Base-by-base conservation (phyloP, 2,329 filamentous ascomycete species). In the Alternaria sp. region DNA sequence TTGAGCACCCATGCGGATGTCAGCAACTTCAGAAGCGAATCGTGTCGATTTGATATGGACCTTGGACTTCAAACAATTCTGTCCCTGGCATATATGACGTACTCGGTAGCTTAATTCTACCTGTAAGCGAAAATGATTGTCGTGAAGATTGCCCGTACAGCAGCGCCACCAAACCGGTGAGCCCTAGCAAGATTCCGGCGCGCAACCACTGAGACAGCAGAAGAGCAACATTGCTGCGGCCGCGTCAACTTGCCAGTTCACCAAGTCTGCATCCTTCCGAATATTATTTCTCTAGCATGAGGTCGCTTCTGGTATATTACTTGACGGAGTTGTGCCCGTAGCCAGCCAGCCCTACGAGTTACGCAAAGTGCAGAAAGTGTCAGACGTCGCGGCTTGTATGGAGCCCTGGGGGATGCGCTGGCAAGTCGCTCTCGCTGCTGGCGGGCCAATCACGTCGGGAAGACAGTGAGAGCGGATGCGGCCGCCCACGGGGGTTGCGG, bases 381-480 rank as follows among this genome's bases (percentile, higher is more conserved):
- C 13, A 15, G 13, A 15, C 32, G 23, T 28, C 47, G 56, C 58
- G 52, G 67, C 53, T 62, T 65, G 63, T 59, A 52, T 70, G 63
- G 36, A 40, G 36, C 36, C 36, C 36, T 40, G 36, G 67, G 63
- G 52, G 69, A 75, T 76, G 74, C 71, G 74, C 61, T 76, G 74
- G 69, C 74, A 74, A 71, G 69, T 61, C 45, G 52, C 12, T 23
- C 17, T 50, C 51, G 4, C 23, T 6, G 32, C 15, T 17, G 13
- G 25, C 25, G n/a, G 49, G 65, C 70, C 66, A 72, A 73, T 71
- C 26, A 65, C 26, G 57, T 13, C 12, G 63, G 25, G n/a, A 15
- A 62, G 25, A 28, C 15, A 25, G 54, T 26, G 59, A 52, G 23
- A 56, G 49, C 30, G 32, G 68, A 62, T 66, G 66, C 40, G 60